Base-by-base conservation (phyloP, 2,329 filamentous ascomycete species). In the Ramularia collo-cygni region DNA sequence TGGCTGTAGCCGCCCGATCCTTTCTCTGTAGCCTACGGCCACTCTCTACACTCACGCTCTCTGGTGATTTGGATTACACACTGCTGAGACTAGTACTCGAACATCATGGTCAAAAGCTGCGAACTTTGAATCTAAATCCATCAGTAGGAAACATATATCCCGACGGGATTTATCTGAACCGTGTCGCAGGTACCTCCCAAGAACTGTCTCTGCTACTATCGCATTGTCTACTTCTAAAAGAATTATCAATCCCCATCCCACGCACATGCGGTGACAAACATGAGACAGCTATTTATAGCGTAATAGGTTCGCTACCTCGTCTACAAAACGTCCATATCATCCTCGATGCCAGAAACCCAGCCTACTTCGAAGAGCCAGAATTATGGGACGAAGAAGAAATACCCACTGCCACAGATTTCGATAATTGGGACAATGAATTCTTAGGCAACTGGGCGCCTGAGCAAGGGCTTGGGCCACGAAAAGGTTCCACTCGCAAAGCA, bases 351-450 rank as follows among this genome's bases (percentile, higher is more conserved):
- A 35, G 14, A 24, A 15, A 35, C 6, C 33, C 33, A 21, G 14
- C 3, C 17, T 35, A 4, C 14, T 21, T 19, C 14, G 33, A 26
- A 19, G 21, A 24, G 6, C 6, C 21, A 24, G 8, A 10, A 6
- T 15, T 15, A 7, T 19, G 9, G 4, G 16, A 21, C 15, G 16
- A 26, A 18, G 6, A 19, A 3, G 33, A 35, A 6, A 12, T 21
- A 10, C 33, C 33, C 4, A 35, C 14, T 6, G 8, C 19, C 19
- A 3, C 10, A 16, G 33, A 35, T 12, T 35, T 35, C 14, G 33
- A 35, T 26, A 18, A 7, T 6, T 19, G 18, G 13, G 33, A 35
- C 33, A 24, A 35, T 21, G 33, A 35, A 21, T 35, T 35, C 17
- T 18, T 35, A 10, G 33, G 24, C 18, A 18, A 35, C n/a, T 35